Conservation (phyloP, 2,329 filamentous ascomycete genomes). For the Periconia sp. region DNA sequence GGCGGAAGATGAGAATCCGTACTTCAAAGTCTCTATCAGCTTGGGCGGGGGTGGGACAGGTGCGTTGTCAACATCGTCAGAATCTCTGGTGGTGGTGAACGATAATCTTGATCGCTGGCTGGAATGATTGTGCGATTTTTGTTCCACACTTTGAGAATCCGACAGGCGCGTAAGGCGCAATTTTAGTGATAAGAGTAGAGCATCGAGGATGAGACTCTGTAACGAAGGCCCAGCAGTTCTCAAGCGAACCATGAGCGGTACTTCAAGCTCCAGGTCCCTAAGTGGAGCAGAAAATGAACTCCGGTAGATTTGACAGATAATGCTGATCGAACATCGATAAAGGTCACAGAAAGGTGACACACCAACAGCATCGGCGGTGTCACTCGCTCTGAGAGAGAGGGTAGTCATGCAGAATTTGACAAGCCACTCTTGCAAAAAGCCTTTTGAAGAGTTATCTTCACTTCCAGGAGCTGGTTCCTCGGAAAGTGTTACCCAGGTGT, state of each 20-base stretch:
- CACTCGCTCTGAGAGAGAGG: slow-evolving; percentile 55
- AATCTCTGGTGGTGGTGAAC: slow-evolving; percentile 33
- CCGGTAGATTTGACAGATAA: slow-evolving; percentile 68
- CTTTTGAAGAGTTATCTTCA: slow-evolving; percentile 55
- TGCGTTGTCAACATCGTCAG: slow-evolving; percentile 41
- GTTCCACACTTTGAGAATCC: slow-evolving; percentile 28
- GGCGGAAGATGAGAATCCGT: slow-evolving; percentile 75
- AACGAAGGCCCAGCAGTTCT: slow-evolving; percentile 65
- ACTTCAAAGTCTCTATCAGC: slow-evolving; percentile 83
- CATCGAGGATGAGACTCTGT: slow-evolving; percentile 78
- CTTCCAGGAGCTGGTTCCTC: slow-evolving; percentile 62
- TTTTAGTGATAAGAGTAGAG: slow-evolving; percentile 76
- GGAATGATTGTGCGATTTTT: slow-evolving; percentile 22
- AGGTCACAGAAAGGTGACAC: slow-evolving; percentile 64
- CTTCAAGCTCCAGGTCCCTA: slow-evolving; percentile 71
- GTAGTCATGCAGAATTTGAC: slow-evolving; percentile 70
- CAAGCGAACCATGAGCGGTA: slow-evolving; percentile 72
- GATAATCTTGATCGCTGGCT: slow-evolving; percentile 39
- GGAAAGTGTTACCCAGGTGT: slow-evolving; percentile 73
- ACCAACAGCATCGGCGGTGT: slow-evolving; percentile 35
- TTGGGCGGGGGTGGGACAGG: slow-evolving; percentile 64
- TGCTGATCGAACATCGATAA: slow-evolving; percentile 71
- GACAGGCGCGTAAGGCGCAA: slow-evolving; percentile 52
- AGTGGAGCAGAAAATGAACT: slow-evolving; percentile 67
- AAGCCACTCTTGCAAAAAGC: slow-evolving; percentile 69